phyloP scores from a whole-genome alignment of 2,329 filamentous ascomycete species.

The Colletotrichum musicola region DNA sequence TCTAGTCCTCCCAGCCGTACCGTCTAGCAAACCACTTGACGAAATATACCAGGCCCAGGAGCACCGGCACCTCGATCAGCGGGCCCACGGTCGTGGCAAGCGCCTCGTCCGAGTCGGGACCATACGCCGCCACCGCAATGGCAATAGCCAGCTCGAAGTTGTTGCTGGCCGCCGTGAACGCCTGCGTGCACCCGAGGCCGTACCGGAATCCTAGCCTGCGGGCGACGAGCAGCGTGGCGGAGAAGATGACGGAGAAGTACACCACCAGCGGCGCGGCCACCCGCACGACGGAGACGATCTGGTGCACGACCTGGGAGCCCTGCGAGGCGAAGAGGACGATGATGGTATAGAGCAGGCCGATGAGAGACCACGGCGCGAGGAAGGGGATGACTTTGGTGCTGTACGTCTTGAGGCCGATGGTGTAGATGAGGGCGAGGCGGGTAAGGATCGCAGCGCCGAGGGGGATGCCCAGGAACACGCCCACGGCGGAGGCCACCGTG shows the following conservation, averaged over 20 bases:
- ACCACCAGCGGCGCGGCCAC: constrained; percentile 85
- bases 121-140: constrained; percentile 85
- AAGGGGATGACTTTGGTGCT: constrained; percentile 77
- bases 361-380: constrained; percentile 79
- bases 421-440: constrained; percentile 69
- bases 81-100: constrained; percentile 87
- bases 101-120: constrained; percentile 81
- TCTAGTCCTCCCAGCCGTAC: constrained; percentile 64
- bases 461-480: constrained; percentile 87
- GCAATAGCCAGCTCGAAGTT: constrained; percentile 95
- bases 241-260: constrained; percentile 84
- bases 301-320: constrained; percentile 80
- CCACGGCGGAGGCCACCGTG: constrained; percentile 82
- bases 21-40: constrained; percentile 70
- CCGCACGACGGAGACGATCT: constrained; percentile 85
- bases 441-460: constrained; percentile 84
- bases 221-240: constrained; percentile 72
- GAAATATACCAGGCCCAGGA: constrained; percentile 82
- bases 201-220: constrained; percentile 81
- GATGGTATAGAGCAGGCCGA: constrained; percentile 90
- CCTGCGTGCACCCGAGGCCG: constrained; percentile 78
- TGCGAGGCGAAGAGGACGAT: constrained; percentile 88
- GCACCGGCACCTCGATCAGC: constrained; percentile 86
- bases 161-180: constrained; percentile 91
- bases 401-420: constrained; percentile 72